Evolutionary conservation across 495 filamentous ascomycete species (phyloP).

Genomic region (Ramalina intermedia): DNA sequence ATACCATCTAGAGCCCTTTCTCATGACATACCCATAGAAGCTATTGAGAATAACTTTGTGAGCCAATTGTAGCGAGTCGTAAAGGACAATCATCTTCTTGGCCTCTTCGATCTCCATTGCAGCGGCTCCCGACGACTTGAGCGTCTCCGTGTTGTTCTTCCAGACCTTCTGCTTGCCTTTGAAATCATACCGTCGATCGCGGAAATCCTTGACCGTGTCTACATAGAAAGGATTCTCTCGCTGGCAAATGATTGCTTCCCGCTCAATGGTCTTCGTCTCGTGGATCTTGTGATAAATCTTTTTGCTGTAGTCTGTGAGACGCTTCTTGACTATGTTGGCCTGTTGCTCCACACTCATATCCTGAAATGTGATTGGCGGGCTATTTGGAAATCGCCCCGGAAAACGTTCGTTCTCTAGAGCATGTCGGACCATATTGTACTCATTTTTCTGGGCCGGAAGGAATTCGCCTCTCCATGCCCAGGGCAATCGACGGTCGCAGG

Average conservation of each 20-base stretch:
- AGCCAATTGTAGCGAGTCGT: constrained; percentile 89
- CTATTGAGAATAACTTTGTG: constrained; percentile 99
- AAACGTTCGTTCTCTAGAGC: constrained; percentile 89
- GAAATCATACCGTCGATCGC: constrained; percentile 93
- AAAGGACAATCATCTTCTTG: constrained; percentile 97
- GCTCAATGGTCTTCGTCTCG: constrained; percentile 80
- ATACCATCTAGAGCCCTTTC: constrained; percentile 97
- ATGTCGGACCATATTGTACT: constrained; percentile 97
- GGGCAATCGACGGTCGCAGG: constrained; percentile 84
- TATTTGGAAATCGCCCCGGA: constrained; percentile 56
- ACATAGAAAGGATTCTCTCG: constrained; percentile 98
- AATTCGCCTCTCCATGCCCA: constrained; percentile 99
- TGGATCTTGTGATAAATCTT: constrained; percentile 99
- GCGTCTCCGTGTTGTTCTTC: constrained; percentile 84
- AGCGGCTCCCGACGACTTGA: constrained; percentile 69
- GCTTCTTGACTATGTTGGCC: constrained; percentile 64
- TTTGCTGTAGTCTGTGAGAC: constrained; percentile 84
- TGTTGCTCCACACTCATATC: constrained; percentile 79
- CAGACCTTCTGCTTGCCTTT: constrained; percentile 97
- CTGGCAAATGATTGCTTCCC: constrained; percentile 96
- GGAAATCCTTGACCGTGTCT: constrained; percentile 85
- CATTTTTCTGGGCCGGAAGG: constrained; percentile 84
- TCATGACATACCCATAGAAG: constrained; percentile 99
- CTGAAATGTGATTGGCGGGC: constrained; percentile 57
- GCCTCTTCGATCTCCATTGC: constrained; percentile 72